Evolutionary conservation across 805 yeast genomes (phyloP).

Genomic region (Candida wancherniae): DNA sequence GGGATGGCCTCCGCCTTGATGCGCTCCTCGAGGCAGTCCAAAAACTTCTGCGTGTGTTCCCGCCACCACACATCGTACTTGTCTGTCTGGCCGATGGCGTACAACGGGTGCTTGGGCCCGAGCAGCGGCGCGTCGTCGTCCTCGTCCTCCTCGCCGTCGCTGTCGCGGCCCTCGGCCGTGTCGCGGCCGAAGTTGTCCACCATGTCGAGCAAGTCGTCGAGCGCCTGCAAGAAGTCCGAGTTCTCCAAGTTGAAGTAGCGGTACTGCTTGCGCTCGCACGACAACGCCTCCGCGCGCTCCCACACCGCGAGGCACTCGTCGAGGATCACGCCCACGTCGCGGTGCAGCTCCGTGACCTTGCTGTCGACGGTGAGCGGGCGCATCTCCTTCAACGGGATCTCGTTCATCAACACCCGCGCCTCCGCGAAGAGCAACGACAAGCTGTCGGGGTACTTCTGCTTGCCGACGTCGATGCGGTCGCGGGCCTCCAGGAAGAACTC

Average conservation of each 20-base stretch:
- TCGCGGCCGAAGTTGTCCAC: slow-evolving; percentile 60
- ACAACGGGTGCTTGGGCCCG: slow-evolving; percentile 53
- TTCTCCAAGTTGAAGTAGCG: slow-evolving; percentile 36
- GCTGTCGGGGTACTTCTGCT: slow-evolving; percentile 44
- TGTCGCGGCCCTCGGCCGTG: slow-evolving; percentile 46
- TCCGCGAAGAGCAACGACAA: slow-evolving; percentile 47
- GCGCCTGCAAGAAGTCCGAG: slow-evolving; percentile 49
- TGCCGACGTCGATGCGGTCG: slow-evolving; percentile 63
- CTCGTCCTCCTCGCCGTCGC: slow-evolving; percentile 48
- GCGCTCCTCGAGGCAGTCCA: slow-evolving; percentile 27
- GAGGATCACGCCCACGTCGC: slow-evolving; percentile 34
- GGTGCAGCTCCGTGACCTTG: slow-evolving; percentile 22
- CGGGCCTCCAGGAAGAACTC: slow-evolving; percentile 67
- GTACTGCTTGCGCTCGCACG: slow-evolving; percentile 21
- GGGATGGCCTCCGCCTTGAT: slow-evolving; percentile 10
- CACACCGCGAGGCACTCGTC: slow-evolving; percentile 45
- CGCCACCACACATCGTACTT: slow-evolving; percentile 56
- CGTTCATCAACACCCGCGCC: slow-evolving; percentile 50
- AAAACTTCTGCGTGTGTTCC: slow-evolving; percentile 33
- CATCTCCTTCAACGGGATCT: slow-evolving; percentile 56
- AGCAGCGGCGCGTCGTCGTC: slow-evolving; percentile 36
- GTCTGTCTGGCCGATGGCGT: slow-evolving; percentile 34
- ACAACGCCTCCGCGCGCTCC: slow-evolving; percentile 36
- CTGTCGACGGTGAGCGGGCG: slow-evolving; percentile 46
- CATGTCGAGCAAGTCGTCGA: slow-evolving; percentile 67